A percentile compares a stretch with the other conserved stretches of the same genome.
These are phyloP conservation scores for Clavispora asparagi DNA, from an alignment of 805 yeast genomes.

Conservation along the genomic window DNA sequence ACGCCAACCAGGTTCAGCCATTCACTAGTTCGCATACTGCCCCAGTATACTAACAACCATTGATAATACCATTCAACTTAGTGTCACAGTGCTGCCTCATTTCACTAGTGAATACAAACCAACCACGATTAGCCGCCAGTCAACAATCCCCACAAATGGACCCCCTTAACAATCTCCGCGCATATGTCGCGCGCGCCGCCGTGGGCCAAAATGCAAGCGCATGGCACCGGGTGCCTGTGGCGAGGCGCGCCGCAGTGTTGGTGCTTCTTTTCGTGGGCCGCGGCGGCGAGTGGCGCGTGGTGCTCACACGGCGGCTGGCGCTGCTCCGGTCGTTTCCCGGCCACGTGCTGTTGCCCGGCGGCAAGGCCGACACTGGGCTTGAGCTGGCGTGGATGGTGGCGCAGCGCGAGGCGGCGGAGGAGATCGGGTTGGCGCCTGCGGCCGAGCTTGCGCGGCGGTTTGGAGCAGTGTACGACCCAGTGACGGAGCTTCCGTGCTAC, in stretches of 20 bases:
- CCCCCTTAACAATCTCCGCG: constrained; percentile 26
- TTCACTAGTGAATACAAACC: background rate
- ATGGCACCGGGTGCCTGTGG: constrained; percentile 62
- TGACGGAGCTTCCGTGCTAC: constrained; percentile 70
- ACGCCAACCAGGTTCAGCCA: too few relatives aligned
- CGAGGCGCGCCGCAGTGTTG: constrained; percentile 75
- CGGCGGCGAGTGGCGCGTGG: constrained; percentile 70
- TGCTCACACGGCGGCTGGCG: constrained; percentile 73
- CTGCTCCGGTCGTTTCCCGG: constrained; percentile 74
- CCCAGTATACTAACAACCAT: too few relatives aligned
- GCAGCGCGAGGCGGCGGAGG: constrained; percentile 81
- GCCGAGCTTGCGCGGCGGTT: constrained; percentile 40
- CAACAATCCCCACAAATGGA: background rate
- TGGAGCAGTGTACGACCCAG: constrained; percentile 56
- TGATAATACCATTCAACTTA: too few relatives aligned
- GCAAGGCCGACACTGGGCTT: constrained; percentile 68
- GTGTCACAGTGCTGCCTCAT: too few relatives aligned
- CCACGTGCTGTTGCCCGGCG: constrained; percentile 91
- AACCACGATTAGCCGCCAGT: too few relatives aligned
- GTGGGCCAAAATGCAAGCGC: constrained; percentile 29
- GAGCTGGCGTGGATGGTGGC: constrained; percentile 71
- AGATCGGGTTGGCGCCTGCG: constrained; percentile 63
- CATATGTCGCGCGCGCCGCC: constrained; percentile 29
- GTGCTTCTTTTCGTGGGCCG: constrained; percentile 66
- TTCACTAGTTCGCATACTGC: too few relatives aligned